These are phyloP conservation scores for Trichoderma koningii DNA, from an alignment of 2,329 filamentous ascomycete genomes.

Conservation along the genomic window DNA sequence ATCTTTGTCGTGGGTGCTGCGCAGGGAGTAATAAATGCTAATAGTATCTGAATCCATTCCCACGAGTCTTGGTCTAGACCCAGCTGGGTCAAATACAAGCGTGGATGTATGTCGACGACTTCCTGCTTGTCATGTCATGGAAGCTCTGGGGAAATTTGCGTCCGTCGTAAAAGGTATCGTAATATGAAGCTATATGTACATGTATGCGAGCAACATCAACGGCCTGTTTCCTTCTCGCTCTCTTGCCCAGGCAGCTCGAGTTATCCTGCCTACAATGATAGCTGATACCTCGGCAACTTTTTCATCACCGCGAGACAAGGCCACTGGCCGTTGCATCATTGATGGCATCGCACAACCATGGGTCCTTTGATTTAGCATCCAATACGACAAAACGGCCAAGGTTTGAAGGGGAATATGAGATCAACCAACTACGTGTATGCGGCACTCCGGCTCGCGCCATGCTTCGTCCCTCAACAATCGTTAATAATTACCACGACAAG, in stretches of 20 bases:
- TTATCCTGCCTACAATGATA: no score
- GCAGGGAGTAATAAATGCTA: no score
- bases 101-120: background rate
- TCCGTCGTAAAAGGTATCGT: background rate
- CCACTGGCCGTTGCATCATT: no score
- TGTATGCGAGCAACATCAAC: no score
- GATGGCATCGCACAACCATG: background rate
- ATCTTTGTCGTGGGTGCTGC: constrained; percentile 15
- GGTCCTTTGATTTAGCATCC: background rate
- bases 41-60: background rate
- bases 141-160: background rate
- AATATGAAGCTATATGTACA: no score
- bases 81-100: background rate
- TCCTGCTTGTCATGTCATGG: background rate
- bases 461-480: background rate
- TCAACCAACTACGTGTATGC: background rate
- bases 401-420: background rate
- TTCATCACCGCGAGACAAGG: background rate
- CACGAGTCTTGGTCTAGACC: no score
- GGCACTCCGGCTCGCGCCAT: background rate
- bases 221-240: no score
- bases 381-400: background rate
- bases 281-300: background rate
- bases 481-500: no score
- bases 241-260: no score